phyloP scores from a whole-genome alignment of 2,329 filamentous ascomycete genomes.

The Plectosphaerella plurivora region DNA sequence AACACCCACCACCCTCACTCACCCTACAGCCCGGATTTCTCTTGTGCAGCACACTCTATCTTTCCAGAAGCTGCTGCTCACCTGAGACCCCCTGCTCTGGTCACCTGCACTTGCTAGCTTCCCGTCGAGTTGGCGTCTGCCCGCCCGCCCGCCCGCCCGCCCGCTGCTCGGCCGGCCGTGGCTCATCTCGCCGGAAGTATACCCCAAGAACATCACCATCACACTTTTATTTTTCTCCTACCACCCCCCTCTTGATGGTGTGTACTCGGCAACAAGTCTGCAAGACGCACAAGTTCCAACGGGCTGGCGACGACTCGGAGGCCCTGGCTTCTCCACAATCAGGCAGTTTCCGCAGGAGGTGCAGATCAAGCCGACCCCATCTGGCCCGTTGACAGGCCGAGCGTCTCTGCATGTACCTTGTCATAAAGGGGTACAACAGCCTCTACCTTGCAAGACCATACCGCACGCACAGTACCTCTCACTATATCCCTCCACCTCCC shows the following conservation, averaged over 20 bases:
- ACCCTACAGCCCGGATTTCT: background rate
- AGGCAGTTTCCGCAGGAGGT: conserved; percentile 11
- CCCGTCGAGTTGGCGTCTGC: background rate
- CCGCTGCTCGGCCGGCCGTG: background rate
- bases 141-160: background rate
- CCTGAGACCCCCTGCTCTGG: background rate
- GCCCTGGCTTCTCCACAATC: conserved; percentile 9
- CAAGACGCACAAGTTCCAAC: conserved; percentile 1
- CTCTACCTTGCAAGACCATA: conserved; percentile 1
- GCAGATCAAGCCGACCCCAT: conserved; percentile 11
- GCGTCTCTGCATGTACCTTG: conserved; percentile 12
- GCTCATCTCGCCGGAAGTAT: background rate
- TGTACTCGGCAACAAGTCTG: background rate
- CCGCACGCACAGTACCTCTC: conserved; percentile 1
- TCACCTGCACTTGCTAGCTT: background rate
- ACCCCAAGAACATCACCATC: background rate
- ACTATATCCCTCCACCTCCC: conserved; percentile 13
- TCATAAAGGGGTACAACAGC: conserved; percentile 11
- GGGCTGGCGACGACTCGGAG: conserved; percentile 7
- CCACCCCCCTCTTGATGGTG: background rate
- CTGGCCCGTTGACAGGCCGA: conserved; percentile 11
- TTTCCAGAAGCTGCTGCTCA: background rate
- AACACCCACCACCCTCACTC: background rate
- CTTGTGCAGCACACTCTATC: background rate
- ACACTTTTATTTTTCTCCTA: too few species aligned